phyloP scores from a whole-genome alignment of 805 yeast species.

The Hanseniaspora thailandica region DNA sequence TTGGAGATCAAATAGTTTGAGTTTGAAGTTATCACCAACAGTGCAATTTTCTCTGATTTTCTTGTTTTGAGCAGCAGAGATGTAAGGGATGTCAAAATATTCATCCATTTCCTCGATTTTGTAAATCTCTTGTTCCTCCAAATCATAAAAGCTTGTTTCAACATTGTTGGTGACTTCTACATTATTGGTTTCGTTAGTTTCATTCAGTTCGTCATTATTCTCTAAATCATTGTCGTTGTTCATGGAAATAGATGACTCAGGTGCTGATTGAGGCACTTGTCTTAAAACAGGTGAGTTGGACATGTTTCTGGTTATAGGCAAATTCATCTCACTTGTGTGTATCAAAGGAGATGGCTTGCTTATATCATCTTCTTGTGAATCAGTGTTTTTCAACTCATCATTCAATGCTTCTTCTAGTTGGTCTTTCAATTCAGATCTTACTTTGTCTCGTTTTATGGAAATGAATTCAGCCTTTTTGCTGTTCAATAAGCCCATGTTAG shows the following conservation, averaged over 20 bases:
- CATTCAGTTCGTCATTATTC: conserved; percentile 8
- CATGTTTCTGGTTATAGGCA: neutral
- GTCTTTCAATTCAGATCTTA: conserved; percentile 44
- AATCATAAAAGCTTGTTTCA: conserved; percentile 29
- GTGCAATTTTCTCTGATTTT: conserved; percentile 48
- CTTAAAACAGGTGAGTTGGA: neutral
- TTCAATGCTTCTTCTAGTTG: conserved; percentile 27
- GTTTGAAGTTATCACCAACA: conserved; percentile 79
- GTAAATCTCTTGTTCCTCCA: conserved; percentile 17
- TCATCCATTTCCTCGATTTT: conserved; percentile 26
- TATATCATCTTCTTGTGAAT: conserved; percentile 15
- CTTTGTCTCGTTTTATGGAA: conserved; percentile 54
- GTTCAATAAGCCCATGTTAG: conserved; percentile 89
- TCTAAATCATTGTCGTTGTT: neutral
- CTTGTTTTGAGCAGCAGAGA: conserved; percentile 31
- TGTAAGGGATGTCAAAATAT: conserved; percentile 28
- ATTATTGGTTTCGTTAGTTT: conserved; percentile 14
- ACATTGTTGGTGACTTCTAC: conserved; percentile 21
- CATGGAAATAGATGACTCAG: neutral
- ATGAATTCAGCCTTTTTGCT: conserved; percentile 60
- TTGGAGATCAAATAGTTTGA: conserved; percentile 62
- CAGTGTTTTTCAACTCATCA: conserved; percentile 24
- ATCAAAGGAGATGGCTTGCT: neutral
- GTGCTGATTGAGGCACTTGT: conserved; percentile 4
- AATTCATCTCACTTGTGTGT: neutral